Percentiles rank a stretch among this genome's conserved stretches.
These are phyloP conservation scores for Sporothrix curviconia DNA, from an alignment of 2,329 filamentous ascomycete species.

Conservation along the genomic window DNA sequence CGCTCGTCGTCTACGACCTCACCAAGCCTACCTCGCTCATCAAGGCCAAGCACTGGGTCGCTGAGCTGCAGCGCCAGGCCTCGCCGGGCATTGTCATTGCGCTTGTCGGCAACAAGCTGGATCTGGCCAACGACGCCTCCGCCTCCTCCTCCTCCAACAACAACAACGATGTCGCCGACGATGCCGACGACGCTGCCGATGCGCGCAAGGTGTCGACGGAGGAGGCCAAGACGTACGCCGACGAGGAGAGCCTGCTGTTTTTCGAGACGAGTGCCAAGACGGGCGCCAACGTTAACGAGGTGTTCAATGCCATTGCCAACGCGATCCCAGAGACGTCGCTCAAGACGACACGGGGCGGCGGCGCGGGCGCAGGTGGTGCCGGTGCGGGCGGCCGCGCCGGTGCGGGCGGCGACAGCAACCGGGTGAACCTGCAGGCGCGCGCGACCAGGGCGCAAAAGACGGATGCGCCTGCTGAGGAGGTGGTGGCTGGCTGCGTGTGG, in stretches of 20 bases:
- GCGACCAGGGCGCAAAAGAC: slow-evolving; percentile 74
- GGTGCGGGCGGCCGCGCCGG: slow-evolving; percentile 47
- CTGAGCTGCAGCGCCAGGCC: slow-evolving; percentile 91
- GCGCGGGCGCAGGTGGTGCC: slow-evolving; percentile 43
- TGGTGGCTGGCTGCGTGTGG: not conserved
- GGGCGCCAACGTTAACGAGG: slow-evolving; percentile 86
- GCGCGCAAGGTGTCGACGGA: slow-evolving; percentile 84
- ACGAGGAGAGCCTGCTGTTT: slow-evolving; percentile 89
- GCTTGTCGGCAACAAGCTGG: slow-evolving; percentile 92
- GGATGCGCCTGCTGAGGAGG: slow-evolving; percentile 72
- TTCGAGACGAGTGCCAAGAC: slow-evolving; percentile 99
- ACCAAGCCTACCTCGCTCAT: slow-evolving; percentile 92
- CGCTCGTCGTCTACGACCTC: slow-evolving; percentile 96
- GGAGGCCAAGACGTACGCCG: slow-evolving; percentile 86
- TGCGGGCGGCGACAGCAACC: slow-evolving; percentile 55
- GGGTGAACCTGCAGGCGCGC: slow-evolving; percentile 77
- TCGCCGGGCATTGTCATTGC: slow-evolving; percentile 95
- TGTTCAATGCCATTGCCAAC: slow-evolving; percentile 97
- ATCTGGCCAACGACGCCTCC: slow-evolving; percentile 63
- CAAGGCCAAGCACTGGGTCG: slow-evolving; percentile 98
- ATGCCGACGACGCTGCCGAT: slow-evolving; percentile 68
- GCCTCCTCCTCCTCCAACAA: slow-evolving; percentile 41
- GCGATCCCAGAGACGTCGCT: slow-evolving; percentile 94
- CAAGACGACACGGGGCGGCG: slow-evolving; percentile 70
- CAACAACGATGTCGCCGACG: slow-evolving; percentile 47